A percentile compares a stretch with the other conserved stretches of the same genome.
Evolutionary conservation across 2,329 filamentous ascomycete species (phyloP).

Genomic region (Chaetothyriales sp.): DNA sequence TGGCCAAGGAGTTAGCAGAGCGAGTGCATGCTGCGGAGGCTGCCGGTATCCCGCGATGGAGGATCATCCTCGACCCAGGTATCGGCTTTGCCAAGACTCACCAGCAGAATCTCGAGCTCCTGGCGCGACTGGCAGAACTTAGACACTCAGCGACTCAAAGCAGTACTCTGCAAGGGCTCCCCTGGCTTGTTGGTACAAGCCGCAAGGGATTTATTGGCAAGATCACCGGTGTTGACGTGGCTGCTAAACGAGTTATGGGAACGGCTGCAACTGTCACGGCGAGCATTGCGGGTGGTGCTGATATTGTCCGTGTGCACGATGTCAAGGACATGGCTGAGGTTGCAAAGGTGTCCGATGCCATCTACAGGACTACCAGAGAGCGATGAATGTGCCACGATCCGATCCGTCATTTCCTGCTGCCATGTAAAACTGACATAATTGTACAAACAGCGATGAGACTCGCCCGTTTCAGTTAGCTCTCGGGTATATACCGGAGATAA

Average conservation of each 20-base stretch:
- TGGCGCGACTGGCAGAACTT: conserved; percentile 54
- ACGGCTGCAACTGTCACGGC: conserved; percentile 81
- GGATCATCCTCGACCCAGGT: conserved; percentile 86
- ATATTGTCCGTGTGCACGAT: conserved; percentile 88
- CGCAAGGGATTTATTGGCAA: conserved; percentile 79
- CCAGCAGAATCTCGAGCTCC: conserved; percentile 66
- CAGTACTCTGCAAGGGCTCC: conserved; percentile 49
- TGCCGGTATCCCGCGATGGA: conserved; percentile 79
- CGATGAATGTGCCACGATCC: neutral
- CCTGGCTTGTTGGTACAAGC: conserved; percentile 82
- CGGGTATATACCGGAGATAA: neutral
- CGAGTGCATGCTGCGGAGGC: conserved; percentile 63
- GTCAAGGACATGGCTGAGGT: conserved; percentile 75
- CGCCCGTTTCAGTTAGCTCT: neutral
- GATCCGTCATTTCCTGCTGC: neutral
- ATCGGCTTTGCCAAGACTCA: conserved; percentile 83
- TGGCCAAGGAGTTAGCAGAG: conserved; percentile 53
- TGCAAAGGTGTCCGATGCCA: conserved; percentile 79
- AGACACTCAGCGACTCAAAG: conserved; percentile 51
- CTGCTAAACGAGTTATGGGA: conserved; percentile 62
- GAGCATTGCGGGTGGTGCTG: conserved; percentile 72
- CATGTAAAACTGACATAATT: neutral
- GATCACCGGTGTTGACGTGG: conserved; percentile 60
- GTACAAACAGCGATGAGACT: neutral
- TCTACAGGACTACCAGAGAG: conserved; percentile 45